Conservation (phyloP, 129 eudicot species). For the Lactuca saligna region DNA sequence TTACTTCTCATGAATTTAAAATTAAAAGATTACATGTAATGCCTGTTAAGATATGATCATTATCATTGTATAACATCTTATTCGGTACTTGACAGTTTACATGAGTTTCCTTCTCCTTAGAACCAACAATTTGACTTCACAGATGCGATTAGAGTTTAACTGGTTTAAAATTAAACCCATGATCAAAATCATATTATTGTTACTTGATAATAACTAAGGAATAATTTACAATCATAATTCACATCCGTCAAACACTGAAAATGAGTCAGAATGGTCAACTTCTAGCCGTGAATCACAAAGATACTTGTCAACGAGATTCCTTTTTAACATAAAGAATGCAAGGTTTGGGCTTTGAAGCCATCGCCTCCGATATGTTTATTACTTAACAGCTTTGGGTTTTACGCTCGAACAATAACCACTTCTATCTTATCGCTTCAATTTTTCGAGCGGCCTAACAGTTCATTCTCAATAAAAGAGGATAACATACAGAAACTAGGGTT, state of each 20-base stretch:
- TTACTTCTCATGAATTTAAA: too few relatives aligned
- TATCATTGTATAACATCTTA: background rate
- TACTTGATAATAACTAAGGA: too few relatives aligned
- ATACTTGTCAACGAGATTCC: too few relatives aligned
- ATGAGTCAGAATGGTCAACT: too few relatives aligned
- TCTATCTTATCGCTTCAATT: background rate
- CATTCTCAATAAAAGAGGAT: background rate
- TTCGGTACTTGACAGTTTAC: background rate
- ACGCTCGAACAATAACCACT: background rate
- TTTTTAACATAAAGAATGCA: background rate
- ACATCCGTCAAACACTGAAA: too few relatives aligned
- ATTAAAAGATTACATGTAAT: background rate
- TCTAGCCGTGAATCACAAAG: too few relatives aligned
- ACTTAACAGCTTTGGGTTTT: background rate
- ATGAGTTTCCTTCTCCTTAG: background rate
- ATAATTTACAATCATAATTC: too few relatives aligned
- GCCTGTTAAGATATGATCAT: background rate
- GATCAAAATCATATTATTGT: too few relatives aligned
- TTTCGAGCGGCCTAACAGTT: background rate
- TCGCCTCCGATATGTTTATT: background rate
- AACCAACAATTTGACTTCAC: background rate
- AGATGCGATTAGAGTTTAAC: background rate
- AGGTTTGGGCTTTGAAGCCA: background rate
- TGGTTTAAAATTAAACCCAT: too few relatives aligned
- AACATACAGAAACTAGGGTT: background rate